Evolutionary conservation across 2,329 filamentous ascomycete genomes (phyloP).

Genomic region (Dothistroma pini): DNA sequence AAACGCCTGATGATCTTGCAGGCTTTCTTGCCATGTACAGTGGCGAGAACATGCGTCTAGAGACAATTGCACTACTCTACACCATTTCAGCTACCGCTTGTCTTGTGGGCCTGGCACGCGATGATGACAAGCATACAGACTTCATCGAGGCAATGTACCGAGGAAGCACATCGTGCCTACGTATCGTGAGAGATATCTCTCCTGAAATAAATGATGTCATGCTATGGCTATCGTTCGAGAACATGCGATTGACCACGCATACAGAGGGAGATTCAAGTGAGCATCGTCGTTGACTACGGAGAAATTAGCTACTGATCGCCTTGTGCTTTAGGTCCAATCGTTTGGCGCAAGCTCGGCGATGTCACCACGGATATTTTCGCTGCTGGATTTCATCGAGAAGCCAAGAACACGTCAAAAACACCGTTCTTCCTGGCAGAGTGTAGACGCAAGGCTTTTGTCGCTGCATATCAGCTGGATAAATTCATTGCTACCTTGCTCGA

Average conservation of each 20-base stretch:
- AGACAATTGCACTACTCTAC: conserved; percentile 22
- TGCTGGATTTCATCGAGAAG: conserved; percentile 21
- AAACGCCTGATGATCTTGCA: neutral
- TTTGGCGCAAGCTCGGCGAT: conserved; percentile 7
- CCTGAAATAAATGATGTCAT: conserved; percentile 18
- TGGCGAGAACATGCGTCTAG: conserved; percentile 19
- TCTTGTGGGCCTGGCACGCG: conserved; percentile 7
- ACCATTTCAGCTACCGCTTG: conserved; percentile 16
- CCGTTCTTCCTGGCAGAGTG: conserved; percentile 24
- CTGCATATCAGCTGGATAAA: conserved; percentile 21
- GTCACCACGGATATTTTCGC: conserved; percentile 3
- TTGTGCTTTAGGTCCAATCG: conserved; percentile 8
- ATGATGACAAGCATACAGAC: conserved; percentile 8
- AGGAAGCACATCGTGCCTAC: conserved; percentile 12
- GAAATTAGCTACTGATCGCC: neutral
- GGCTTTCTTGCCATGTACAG: conserved; percentile 17
- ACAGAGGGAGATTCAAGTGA: conserved; percentile 13
- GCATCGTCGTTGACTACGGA: neutral
- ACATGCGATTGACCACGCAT: conserved; percentile 7
- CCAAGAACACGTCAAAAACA: conserved; percentile 7
- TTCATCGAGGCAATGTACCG: conserved; percentile 14
- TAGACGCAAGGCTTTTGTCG: conserved; percentile 16
- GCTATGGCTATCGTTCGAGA: conserved; percentile 15
- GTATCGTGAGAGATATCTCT: conserved; percentile 14
- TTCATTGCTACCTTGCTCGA: conserved; percentile 20